Percentiles rank a stretch among this genome's conserved stretches.
phyloP scores from a whole-genome alignment of 2,329 filamentous ascomycete genomes.

The Aureobasidium sp. region DNA sequence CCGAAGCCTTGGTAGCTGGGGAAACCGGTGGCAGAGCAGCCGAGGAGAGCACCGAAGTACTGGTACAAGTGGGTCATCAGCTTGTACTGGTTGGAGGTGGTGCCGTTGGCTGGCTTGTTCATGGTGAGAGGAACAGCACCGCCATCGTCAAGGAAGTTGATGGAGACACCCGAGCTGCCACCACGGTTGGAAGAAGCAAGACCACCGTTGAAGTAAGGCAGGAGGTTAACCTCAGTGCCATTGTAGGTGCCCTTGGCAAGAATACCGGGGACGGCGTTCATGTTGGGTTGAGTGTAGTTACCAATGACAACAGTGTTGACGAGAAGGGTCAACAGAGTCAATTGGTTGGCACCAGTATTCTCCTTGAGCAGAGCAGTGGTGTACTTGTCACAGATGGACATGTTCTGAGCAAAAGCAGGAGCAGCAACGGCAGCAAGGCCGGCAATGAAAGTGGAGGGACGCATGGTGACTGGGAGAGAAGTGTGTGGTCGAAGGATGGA shows the following conservation, averaged over 20 bases:
- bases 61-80: slow-evolving; percentile 57
- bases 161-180: slow-evolving; percentile 37
- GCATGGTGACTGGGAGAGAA: slow-evolving; percentile 1
- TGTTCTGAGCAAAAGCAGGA: slow-evolving; percentile 35
- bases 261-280: slow-evolving; percentile 51
- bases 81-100: slow-evolving; percentile 46
- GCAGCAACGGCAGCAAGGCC: slow-evolving; percentile 22
- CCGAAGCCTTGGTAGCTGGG: slow-evolving; percentile 42
- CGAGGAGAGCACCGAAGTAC: slow-evolving; percentile 54
- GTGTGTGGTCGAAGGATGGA: slow-evolving; percentile 3
- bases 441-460: slow-evolving; percentile 17
- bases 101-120: slow-evolving; percentile 49
- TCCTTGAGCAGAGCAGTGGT: slow-evolving; percentile 52
- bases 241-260: slow-evolving; percentile 46
- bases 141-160: slow-evolving; percentile 58
- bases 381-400: slow-evolving; percentile 57
- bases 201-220: slow-evolving; percentile 53
- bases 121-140: slow-evolving; percentile 49
- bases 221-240: slow-evolving; percentile 48
- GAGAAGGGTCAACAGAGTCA: slow-evolving; percentile 48
- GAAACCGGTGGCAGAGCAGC: slow-evolving; percentile 48
- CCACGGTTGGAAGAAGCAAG: slow-evolving; percentile 50
- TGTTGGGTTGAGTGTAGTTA: slow-evolving; percentile 40
- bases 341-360: slow-evolving; percentile 54
- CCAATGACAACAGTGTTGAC: slow-evolving; percentile 60